Conservation (phyloP, 2,329 filamentous ascomycete species). For the Rutstroemia sp. region DNA sequence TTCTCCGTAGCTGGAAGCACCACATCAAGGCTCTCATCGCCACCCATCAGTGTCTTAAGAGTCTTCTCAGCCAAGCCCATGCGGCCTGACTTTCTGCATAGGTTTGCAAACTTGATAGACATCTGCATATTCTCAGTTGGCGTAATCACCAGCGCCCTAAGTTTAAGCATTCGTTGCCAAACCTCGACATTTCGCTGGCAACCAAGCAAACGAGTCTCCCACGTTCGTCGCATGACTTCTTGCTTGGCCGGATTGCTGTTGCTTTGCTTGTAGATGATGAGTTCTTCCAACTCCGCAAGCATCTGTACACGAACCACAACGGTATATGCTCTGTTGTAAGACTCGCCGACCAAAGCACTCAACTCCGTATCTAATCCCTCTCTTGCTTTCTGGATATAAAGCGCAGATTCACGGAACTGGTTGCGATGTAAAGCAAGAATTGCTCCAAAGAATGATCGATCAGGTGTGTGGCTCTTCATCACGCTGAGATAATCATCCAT, state of each 20-base stretch:
- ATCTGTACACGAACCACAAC: constrained; percentile 99
- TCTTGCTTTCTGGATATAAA: constrained; percentile 82
- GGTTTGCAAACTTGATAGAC: constrained; percentile 99
- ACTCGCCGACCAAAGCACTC: constrained; percentile 93
- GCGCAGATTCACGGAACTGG: constrained; percentile 85
- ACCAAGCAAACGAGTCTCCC: constrained; percentile 90
- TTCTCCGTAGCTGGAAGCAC: constrained; percentile 42
- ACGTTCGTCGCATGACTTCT: constrained; percentile 83
- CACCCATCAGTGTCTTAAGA: constrained; percentile 79
- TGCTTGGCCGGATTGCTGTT: constrained; percentile 73
- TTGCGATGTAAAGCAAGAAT: constrained; percentile 93
- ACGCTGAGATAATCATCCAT: constrained; percentile 97
- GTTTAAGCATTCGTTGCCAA: constrained; percentile 96
- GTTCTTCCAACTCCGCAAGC: constrained; percentile 96
- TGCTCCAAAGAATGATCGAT: constrained; percentile 94
- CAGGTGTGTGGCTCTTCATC: constrained; percentile 89
- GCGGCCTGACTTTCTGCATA: constrained; percentile 92
- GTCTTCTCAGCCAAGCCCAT: constrained; percentile 95
- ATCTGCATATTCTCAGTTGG: constrained; percentile 94
- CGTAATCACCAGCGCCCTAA: constrained; percentile 84
- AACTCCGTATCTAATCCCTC: constrained; percentile 94
- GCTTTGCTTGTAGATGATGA: constrained; percentile 95
- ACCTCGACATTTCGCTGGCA: constrained; percentile 97
- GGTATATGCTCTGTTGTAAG: constrained; percentile 93
- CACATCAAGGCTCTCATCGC: constrained; percentile 53